Evolutionary conservation across 192 early-diverging fungal genomes (phyloP).

Genomic region (Funneliformis mosseae): DNA sequence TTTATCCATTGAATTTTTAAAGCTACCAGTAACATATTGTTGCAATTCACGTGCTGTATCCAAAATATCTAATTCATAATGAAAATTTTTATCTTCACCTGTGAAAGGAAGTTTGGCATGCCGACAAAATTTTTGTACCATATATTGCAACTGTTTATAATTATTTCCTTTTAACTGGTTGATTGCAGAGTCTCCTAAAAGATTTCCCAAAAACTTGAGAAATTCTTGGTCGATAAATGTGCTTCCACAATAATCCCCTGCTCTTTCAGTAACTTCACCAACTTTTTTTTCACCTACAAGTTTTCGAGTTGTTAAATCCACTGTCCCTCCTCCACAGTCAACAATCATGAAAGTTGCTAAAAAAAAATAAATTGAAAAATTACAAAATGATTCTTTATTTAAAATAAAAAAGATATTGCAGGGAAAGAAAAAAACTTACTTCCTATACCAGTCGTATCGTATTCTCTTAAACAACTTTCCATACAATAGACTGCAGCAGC

Average conservation of each 20-base stretch:
- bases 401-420: too few relatives aligned
- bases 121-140: conserved; percentile 15
- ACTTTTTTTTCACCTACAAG: conserved; percentile 22
- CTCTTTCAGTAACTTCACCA: conserved; percentile 50
- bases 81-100: neutral
- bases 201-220: neutral
- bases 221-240: conserved; percentile 47
- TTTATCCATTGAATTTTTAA: neutral
- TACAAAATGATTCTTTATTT: too few relatives aligned
- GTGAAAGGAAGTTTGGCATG: neutral
- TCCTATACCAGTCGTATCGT: neutral
- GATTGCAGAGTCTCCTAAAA: neutral
- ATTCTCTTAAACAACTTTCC: neutral
- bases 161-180: neutral
- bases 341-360: conserved; percentile 40
- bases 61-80: conserved; percentile 11
- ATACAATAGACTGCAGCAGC: conserved; percentile 18
- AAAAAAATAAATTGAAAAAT: neutral
- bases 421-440: neutral
- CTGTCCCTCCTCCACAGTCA: conserved; percentile 48
- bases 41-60: neutral
- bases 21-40: conserved; percentile 9
- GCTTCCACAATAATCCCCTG: conserved; percentile 51
- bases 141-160: conserved; percentile 8
- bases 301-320: conserved; percentile 38